Evolutionary conservation across 331 rosid species (phyloP), one percentile per base, ranked within the genome.

Genomic region (Dryas integrifolia): DNA sequence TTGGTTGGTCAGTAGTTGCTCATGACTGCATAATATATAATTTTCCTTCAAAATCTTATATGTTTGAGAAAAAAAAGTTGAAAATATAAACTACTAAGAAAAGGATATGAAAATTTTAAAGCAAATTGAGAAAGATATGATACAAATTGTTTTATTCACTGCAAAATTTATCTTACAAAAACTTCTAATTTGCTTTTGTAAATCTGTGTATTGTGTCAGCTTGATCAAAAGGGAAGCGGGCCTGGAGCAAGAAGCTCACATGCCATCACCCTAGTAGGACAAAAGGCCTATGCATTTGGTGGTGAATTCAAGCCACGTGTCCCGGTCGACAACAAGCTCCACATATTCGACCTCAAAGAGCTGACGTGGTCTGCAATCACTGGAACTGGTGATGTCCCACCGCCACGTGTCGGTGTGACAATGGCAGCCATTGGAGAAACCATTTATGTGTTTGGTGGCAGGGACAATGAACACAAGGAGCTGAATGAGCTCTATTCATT

Each of bases 221-320:
- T 94, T 76, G 85, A 85, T 58, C 95, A 94, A 74, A 79, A 72
- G n/a, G 95, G 95, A 56, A 67, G 21, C 12, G 87, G 87, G 5
- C 97, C 91, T 5, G 98, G 96, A 70, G 91, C 92, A 7, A 84
- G 98, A 81, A 94, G 98, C 72, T 94, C 98, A 12, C 98, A 94
- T 69, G 97, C 97, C 41, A 78, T 89, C 35, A 77, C 96, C 59
- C 56, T 91, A 68, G 86, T 88, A 62, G 97, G 88, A 68, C 85
- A 83, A 4, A 89, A 89, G 75, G 85, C 86, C 51, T 94, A 94
- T 79, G 91, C 80, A 46, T 91, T 94, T 0, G 97, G 96, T 0
- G 97, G 98, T 9, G 98, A 94, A 80, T 91, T 89, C 67, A 60
- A 67, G 18, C 97, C 98, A 58, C 98, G 98, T 79, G 89, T 91